Evolutionary conservation across 768 basidiomycete species (phyloP).

Genomic region (Tylopilus balloui): DNA sequence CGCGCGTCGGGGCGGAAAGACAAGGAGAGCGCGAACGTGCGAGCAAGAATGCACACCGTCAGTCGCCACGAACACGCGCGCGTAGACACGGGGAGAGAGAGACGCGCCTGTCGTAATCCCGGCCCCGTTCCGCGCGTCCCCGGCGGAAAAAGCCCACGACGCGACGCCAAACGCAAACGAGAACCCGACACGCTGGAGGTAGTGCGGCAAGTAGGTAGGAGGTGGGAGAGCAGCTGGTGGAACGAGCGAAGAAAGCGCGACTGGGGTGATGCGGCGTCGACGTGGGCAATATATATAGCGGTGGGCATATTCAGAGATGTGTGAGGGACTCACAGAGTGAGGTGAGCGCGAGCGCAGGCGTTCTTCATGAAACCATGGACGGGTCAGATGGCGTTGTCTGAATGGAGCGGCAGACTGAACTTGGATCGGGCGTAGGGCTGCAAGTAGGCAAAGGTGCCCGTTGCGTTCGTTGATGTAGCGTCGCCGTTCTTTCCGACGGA

Average conservation of each 20-base stretch:
- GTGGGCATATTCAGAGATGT: not conserved
- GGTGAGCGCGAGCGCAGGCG: constrained; percentile 29
- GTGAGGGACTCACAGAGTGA: constrained; percentile 31
- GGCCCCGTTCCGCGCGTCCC: constrained; percentile 41
- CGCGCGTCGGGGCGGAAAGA: not conserved
- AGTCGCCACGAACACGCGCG: not conserved
- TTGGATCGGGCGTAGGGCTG: constrained; percentile 31
- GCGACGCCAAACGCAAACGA: constrained; percentile 41
- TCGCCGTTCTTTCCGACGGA: not conserved
- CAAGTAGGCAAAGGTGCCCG: constrained; percentile 21
- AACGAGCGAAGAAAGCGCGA: constrained; percentile 34
- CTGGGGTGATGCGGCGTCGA: constrained; percentile 17
- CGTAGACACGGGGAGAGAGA: not conserved
- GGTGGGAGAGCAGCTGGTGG: constrained; percentile 32
- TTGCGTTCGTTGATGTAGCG: constrained; percentile 14
- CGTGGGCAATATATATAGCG: too few species aligned
- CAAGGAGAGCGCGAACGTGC: not conserved
- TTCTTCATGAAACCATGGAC: constrained; percentile 12
- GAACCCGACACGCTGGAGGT: constrained; percentile 42
- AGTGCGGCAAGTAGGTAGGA: constrained; percentile 35
- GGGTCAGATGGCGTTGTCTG: constrained; percentile 14
- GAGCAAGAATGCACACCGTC: not conserved
- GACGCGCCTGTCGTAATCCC: constrained; percentile 37
- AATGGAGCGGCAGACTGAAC: constrained; percentile 20
- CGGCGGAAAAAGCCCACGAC: constrained; percentile 38